phyloP scores from a whole-genome alignment of 805 yeast genomes.

The Metschnikowia cubensis region DNA sequence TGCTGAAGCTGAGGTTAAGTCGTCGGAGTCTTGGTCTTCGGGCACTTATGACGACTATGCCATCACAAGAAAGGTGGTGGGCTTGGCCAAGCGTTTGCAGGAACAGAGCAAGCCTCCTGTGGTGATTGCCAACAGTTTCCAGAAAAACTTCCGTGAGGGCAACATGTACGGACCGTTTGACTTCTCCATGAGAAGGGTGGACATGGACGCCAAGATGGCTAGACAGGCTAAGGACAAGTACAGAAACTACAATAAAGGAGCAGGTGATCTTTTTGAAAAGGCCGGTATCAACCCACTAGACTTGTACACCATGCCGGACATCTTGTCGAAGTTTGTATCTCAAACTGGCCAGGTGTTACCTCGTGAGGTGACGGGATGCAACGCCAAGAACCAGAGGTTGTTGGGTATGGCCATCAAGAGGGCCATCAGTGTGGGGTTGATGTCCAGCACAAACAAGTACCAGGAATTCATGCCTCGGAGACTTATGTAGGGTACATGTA shows the following conservation, averaged over 20 bases:
- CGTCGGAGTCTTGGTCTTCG: conserved; percentile 25
- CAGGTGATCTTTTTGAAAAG: conserved; percentile 32
- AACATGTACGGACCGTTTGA: conserved; percentile 78
- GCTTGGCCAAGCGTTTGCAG: conserved; percentile 30
- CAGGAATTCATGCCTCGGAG: conserved; percentile 42
- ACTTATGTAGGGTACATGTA: conserved; percentile 23
- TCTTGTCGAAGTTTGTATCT: conserved; percentile 61
- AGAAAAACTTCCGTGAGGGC: conserved; percentile 47
- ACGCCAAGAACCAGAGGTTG: conserved; percentile 61
- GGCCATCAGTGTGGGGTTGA: conserved; percentile 73
- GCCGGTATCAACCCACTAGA: conserved; percentile 63
- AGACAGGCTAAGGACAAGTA: conserved; percentile 24
- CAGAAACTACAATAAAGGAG: conserved; percentile 14
- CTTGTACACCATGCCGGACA: conserved; percentile 67
- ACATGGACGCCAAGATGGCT: conserved; percentile 39
- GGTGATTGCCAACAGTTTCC: conserved; percentile 28
- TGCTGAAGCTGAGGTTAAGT: conserved; percentile 1
- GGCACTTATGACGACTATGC: conserved; percentile 17
- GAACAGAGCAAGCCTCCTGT: conserved; percentile 33
- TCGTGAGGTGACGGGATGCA: conserved; percentile 66
- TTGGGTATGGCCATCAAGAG: conserved; percentile 76
- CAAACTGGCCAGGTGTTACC: conserved; percentile 75
- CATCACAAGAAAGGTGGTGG: conserved; percentile 31
- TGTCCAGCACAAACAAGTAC: conserved; percentile 71
- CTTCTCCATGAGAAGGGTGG: conserved; percentile 57